Percentiles rank a stretch among this genome's conserved stretches.
These are phyloP conservation scores for Xylariaceae sp. DNA, from an alignment of 2,329 filamentous ascomycete genomes.

Conservation along the genomic window DNA sequence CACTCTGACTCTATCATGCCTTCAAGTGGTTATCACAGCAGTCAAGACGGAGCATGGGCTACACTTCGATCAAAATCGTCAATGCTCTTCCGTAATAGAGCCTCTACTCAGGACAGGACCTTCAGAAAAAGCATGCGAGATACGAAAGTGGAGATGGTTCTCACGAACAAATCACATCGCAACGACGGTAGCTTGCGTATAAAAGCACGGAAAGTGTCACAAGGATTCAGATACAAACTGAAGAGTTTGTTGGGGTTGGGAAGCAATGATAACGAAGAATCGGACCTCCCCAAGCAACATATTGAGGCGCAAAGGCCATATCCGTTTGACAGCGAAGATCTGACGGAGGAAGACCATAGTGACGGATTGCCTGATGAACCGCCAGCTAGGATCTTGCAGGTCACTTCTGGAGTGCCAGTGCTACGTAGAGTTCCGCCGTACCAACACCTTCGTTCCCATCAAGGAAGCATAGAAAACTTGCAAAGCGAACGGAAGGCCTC, in stretches of 20 bases:
- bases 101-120: conserved; percentile 32
- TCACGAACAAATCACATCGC: conserved; percentile 12
- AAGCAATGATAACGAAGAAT: conserved; percentile 34
- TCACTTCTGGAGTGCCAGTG: conserved; percentile 46
- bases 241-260: conserved; percentile 50
- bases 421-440: conserved; percentile 44
- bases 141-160: conserved; percentile 41
- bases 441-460: conserved; percentile 46
- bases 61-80: conserved; percentile 39
- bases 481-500: conserved; percentile 36
- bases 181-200: conserved; percentile 39
- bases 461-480: conserved; percentile 51
- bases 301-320: conserved; percentile 41
- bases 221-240: conserved; percentile 55
- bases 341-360: conserved; percentile 17
- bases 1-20: neutral
- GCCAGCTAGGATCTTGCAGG: conserved; percentile 38
- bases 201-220: conserved; percentile 58
- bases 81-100: conserved; percentile 39
- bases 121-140: conserved; percentile 45
- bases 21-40: conserved; percentile 2
- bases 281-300: conserved; percentile 46
- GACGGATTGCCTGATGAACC: conserved; percentile 16
- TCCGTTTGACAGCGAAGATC: conserved; percentile 21
- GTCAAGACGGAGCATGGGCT: conserved; percentile 4